A percentile compares a stretch with the other conserved stretches of the same genome.
Evolutionary conservation across 345 rosid genomes (phyloP).

Genomic region (Eucalyptus cloeziana): DNA sequence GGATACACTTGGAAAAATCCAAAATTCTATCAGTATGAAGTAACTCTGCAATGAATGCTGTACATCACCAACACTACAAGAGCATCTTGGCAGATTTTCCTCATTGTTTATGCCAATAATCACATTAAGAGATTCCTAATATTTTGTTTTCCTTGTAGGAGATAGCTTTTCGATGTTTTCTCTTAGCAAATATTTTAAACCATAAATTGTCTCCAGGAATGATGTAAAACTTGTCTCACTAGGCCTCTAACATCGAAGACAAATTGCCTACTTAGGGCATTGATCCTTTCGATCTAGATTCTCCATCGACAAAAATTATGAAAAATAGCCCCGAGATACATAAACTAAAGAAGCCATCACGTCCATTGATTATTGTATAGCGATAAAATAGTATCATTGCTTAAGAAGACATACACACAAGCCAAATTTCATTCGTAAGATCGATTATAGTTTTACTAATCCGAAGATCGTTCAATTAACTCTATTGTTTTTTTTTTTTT

Average conservation of each 20-base stretch:
- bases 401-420: background rate
- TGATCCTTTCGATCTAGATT: background rate
- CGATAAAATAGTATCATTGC: background rate
- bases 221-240: background rate
- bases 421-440: background rate
- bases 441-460: background rate
- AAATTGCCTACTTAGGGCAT: background rate
- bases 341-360: background rate
- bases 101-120: background rate
- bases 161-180: background rate
- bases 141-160: background rate
- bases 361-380: background rate
- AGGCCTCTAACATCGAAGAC: background rate
- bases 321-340: background rate
- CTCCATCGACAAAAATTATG: background rate
- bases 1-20: background rate
- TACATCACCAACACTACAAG: background rate
- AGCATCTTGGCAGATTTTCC: background rate
- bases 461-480: background rate
- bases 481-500: background rate
- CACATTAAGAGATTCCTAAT: background rate
- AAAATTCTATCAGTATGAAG: background rate
- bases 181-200: background rate
- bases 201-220: background rate
- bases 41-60: background rate